Conservation (phyloP, 306 rosid species). For the Cicer bijugum region DNA sequence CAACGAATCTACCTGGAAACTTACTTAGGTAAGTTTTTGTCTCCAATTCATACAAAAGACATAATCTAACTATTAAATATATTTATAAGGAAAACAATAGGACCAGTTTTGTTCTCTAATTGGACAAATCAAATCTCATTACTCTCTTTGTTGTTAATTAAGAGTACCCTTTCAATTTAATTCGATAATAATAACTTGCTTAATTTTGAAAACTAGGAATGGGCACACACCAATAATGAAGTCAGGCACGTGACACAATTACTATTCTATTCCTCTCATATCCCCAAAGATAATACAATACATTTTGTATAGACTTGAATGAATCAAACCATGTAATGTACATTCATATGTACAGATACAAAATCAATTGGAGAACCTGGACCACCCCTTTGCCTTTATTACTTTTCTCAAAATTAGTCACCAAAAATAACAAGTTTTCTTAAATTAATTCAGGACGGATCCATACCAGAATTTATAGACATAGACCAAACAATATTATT, state of each 20-base stretch:
- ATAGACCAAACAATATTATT: neutral
- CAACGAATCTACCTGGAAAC: constrained; percentile 83
- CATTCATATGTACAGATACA: constrained; percentile 37
- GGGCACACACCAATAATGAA: constrained; percentile 63
- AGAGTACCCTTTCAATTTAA: constrained; percentile 13
- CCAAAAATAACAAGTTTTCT: neutral
- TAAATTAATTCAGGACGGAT: neutral
- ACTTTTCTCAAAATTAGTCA: constrained; percentile 25
- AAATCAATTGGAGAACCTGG: constrained; percentile 41
- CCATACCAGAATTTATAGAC: constrained; percentile 2
- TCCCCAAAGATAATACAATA: constrained; percentile 23
- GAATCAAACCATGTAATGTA: constrained; percentile 21
- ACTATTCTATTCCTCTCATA: constrained; percentile 26
- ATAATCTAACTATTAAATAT: constrained; percentile 50
- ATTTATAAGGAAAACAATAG: constrained; percentile 17
- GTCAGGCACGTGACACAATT: constrained; percentile 66
- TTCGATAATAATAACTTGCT: constrained; percentile 16
- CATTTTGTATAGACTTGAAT: constrained; percentile 39
- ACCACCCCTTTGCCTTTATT: constrained; percentile 35
- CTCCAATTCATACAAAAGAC: constrained; percentile 61
- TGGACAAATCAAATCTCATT: constrained; percentile 70
- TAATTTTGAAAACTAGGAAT: constrained; percentile 48
- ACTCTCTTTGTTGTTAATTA: constrained; percentile 12
- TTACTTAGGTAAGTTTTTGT: constrained; percentile 70
- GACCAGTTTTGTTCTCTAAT: constrained; percentile 50